These are phyloP conservation scores for Sphagnum magellanicum DNA, from an alignment of 228 moss, liverwort and hornwort genomes.

Conservation along the genomic window DNA sequence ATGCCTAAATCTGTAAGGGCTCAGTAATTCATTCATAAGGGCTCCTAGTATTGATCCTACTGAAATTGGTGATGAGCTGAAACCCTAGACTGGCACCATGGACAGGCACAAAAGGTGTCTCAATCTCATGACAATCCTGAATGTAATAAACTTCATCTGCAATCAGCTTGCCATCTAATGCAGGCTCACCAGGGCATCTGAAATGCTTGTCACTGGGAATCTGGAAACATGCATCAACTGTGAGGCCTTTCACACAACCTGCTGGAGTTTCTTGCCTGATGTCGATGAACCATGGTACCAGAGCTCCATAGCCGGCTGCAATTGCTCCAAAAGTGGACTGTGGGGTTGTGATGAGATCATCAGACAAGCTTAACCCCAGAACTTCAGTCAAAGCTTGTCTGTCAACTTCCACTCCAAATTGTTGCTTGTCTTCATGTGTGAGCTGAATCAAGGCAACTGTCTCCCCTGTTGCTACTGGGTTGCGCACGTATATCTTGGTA, in stretches of 20 bases:
- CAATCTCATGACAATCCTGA: slow-evolving; percentile 25
- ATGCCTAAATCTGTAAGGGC: too few relatives aligned
- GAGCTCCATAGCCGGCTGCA: slow-evolving; percentile 50
- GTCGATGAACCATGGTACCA: slow-evolving; percentile 51
- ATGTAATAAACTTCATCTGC: slow-evolving; percentile 44
- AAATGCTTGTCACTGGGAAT: slow-evolving; percentile 25
- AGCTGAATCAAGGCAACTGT: slow-evolving; percentile 53
- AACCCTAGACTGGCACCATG: slow-evolving; percentile 45
- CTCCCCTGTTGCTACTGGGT: slow-evolving; percentile 20
- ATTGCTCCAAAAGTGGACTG: slow-evolving; percentile 66
- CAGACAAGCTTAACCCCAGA: slow-evolving; percentile 43
- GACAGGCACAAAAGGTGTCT: slow-evolving; percentile 14
- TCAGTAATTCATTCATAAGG: too few relatives aligned
- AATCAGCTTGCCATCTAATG: slow-evolving; percentile 29
- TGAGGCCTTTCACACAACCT: slow-evolving; percentile 35
- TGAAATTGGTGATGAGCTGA: slow-evolving; percentile 33
- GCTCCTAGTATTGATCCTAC: background rate
- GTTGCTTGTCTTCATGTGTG: slow-evolving; percentile 53
- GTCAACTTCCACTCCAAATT: slow-evolving; percentile 61
- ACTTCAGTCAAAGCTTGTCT: slow-evolving; percentile 51
- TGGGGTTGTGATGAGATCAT: slow-evolving; percentile 47
- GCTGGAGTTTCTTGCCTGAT: slow-evolving; percentile 12
- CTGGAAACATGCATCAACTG: slow-evolving; percentile 58
- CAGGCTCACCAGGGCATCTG: slow-evolving; percentile 28
- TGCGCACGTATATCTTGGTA: slow-evolving; percentile 45